A percentile compares a stretch with the other conserved stretches of the same genome.
These are phyloP conservation scores for Myriosclerotinia scirpicola DNA, from an alignment of 2,329 filamentous ascomycete species.

Conservation along the genomic window DNA sequence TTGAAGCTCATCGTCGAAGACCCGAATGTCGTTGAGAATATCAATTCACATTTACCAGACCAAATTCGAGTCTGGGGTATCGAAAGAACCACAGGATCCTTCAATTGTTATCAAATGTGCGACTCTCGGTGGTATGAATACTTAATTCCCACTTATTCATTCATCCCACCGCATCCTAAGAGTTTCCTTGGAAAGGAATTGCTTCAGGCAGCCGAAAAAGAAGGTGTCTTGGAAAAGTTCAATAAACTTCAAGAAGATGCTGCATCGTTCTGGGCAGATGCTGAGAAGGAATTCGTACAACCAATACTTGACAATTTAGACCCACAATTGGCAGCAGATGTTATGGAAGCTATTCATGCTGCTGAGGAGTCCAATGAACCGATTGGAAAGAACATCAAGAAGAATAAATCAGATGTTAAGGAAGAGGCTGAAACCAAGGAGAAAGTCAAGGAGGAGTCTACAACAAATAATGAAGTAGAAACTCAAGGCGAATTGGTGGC, in stretches of 20 bases:
- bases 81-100: constrained; percentile 81
- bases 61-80: constrained; percentile 97
- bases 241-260: constrained; percentile 73
- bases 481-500: not conserved
- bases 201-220: constrained; percentile 73
- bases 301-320: constrained; percentile 64
- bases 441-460: constrained; percentile 9
- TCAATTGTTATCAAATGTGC: constrained; percentile 92
- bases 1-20: constrained; percentile 96
- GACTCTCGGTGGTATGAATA: constrained; percentile 98
- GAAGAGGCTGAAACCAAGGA: not conserved
- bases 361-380: constrained; percentile 32
- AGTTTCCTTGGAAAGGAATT: constrained; percentile 82
- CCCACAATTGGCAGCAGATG: constrained; percentile 60
- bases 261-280: constrained; percentile 75
- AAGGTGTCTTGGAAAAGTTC: constrained; percentile 69
- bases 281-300: constrained; percentile 79
- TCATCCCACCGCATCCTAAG: constrained; percentile 87
- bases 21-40: constrained; percentile 79
- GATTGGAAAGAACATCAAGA: constrained; percentile 18
- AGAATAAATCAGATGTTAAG: constrained; percentile 17
- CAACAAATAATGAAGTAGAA: not conserved
- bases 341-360: constrained; percentile 60
- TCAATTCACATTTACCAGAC: constrained; percentile 79
- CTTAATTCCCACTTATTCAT: constrained; percentile 87